Conservation (phyloP, 2,329 filamentous ascomycete genomes). For the Pseudocercospora fijiensis region DNA sequence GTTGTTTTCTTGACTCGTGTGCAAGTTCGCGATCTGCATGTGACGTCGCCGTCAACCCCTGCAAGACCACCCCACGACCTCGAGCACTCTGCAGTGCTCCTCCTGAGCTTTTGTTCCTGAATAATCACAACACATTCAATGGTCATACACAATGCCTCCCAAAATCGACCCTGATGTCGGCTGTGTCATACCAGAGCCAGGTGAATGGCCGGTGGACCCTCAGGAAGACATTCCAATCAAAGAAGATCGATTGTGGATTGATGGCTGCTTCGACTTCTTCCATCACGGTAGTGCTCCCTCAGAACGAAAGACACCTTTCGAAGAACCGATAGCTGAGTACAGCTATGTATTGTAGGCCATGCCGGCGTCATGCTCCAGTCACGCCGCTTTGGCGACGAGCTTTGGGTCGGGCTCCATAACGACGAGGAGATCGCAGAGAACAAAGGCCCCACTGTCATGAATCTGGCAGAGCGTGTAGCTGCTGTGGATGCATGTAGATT, state of each 20-base stretch:
- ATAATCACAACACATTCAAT: background rate
- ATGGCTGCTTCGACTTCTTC: conserved; percentile 99
- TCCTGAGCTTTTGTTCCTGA: background rate
- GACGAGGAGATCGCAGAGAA: conserved; percentile 94
- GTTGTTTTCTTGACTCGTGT: background rate
- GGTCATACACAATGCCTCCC: conserved; percentile 23
- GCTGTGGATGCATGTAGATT: conserved; percentile 94
- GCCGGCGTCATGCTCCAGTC: conserved; percentile 96
- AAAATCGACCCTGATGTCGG: conserved; percentile 37
- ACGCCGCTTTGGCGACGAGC: conserved; percentile 81
- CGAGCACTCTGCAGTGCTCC: background rate
- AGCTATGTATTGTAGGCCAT: conserved; percentile 55
- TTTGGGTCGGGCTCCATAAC: conserved; percentile 90
- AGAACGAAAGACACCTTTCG: background rate
- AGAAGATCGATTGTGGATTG: conserved; percentile 87
- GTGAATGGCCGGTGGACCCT: conserved; percentile 64
- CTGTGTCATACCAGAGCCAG: conserved; percentile 50
- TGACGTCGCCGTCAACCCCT: background rate
- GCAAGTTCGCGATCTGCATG: conserved; percentile 4
- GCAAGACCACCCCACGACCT: background rate
- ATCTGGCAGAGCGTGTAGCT: conserved; percentile 81
- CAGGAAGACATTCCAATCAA: conserved; percentile 59
- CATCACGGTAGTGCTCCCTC: conserved; percentile 63
- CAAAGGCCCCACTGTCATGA: conserved; percentile 98
- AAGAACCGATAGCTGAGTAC: conserved; percentile 23